Base-by-base conservation (phyloP, 1,284 basidiomycete species). In the Malassezia arunalokei region DNA sequence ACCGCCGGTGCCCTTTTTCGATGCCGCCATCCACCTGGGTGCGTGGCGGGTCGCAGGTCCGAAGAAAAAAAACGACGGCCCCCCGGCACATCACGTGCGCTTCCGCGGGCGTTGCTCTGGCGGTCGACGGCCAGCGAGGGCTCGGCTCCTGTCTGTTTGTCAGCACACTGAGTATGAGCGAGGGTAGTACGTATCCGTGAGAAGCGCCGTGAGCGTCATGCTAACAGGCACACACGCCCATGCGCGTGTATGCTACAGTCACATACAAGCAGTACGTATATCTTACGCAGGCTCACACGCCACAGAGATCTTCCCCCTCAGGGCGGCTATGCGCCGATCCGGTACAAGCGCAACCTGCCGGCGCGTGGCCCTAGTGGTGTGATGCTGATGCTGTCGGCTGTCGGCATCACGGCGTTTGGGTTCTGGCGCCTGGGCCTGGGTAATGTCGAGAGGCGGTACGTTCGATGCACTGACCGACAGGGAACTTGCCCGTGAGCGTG, bases 331-430 rank as follows among this genome's bases (percentile, higher is more conserved):
- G 87, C 87, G 73, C 77, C 85, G 41, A 78, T 98, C 78, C 85
- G 85, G 76, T 98, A 95, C 81, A 92, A 91, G 77, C 85, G 92
- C 59, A 92, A 92, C 76, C 80, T 99, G 56, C 91, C 94, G 45
- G 79, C 87, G 71, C 83, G 86, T 64, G 94, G 94, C 8, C 90
- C 90, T 43, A 83, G 87, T 48, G 90, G 89, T 31, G 77, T 85
- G 52, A 83, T 82, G 62, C 83, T 96, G 71, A 85, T 98, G 63
- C 85, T 82, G 56, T 84, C 83, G 40, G 83, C 91, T 63, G 81
- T 83, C 60, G 84, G 82, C 57, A 79, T 96, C 65, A 92, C 87
- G 76, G 83, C 81, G 15, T 91, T 83, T 75, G 92, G 92, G 17
- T 94, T 96, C 78, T 98, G 87, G 78, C 82, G 84, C 61, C 76